phyloP scores from a whole-genome alignment of 2,329 filamentous ascomycete genomes.

The Claviceps cyperi region DNA sequence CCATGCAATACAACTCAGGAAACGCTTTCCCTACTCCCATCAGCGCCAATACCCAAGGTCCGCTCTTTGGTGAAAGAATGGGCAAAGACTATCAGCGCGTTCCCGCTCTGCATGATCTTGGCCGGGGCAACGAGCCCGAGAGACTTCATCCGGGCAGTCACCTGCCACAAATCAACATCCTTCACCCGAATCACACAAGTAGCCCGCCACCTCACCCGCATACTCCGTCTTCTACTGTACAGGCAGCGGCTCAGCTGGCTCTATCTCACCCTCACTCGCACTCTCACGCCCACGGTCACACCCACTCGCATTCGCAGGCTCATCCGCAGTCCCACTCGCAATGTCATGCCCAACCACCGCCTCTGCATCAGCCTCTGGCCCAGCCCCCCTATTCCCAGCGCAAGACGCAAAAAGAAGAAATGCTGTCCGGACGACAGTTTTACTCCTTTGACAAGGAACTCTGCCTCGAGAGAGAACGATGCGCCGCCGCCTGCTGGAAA shows the following conservation, averaged over 20 bases:
- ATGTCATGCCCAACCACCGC: constrained; percentile 36
- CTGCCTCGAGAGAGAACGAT: constrained; percentile 70
- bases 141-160: constrained; percentile 34
- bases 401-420: constrained; percentile 73
- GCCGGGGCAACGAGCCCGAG: constrained; percentile 37
- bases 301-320: constrained; percentile 31
- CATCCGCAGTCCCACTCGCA: constrained; percentile 36
- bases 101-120: constrained; percentile 45
- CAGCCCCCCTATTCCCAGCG: constrained; percentile 21
- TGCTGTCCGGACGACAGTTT: constrained; percentile 70
- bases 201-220: constrained; percentile 29
- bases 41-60: constrained; percentile 36
- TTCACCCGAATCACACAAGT: constrained; percentile 35
- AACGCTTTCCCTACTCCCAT: constrained; percentile 49
- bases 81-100: constrained; percentile 47
- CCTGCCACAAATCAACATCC: constrained; percentile 43
- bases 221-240: constrained; percentile 24
- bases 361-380: constrained; percentile 18
- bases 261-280: constrained; percentile 40
- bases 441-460: constrained; percentile 66
- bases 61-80: constrained; percentile 32
- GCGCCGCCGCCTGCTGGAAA: constrained; percentile 63
- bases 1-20: constrained; percentile 37
- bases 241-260: constrained; percentile 44
- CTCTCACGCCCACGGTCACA: constrained; percentile 33